phyloP scores from a whole-genome alignment of 1,284 basidiomycete species.

The Marasmius oreades region DNA sequence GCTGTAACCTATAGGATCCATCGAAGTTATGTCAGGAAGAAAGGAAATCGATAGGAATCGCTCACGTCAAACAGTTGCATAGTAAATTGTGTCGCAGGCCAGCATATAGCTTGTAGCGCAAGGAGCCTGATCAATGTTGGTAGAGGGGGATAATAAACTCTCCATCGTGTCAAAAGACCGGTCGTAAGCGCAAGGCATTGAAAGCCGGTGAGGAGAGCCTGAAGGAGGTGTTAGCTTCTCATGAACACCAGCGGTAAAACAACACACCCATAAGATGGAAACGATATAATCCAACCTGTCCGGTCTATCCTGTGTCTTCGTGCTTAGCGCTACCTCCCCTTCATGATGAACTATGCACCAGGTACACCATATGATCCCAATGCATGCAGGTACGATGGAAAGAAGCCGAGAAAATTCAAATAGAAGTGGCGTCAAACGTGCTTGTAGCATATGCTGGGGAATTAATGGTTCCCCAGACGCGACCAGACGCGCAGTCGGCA shows the following conservation, averaged over 20 bases:
- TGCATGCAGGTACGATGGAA: slow-evolving; percentile 66
- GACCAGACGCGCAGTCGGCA: slow-evolving; percentile 59
- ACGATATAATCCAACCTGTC: slow-evolving; percentile 59
- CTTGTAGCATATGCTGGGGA: slow-evolving; percentile 37
- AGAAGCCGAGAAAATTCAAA: slow-evolving; percentile 54
- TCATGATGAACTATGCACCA: slow-evolving; percentile 33
- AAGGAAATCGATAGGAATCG: background rate
- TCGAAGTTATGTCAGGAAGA: background rate
- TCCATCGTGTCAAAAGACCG: slow-evolving; percentile 78
- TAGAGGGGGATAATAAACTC: slow-evolving; percentile 75
- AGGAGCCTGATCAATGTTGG: slow-evolving; percentile 81
- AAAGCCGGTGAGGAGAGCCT: slow-evolving; percentile 77
- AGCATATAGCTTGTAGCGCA: slow-evolving; percentile 82
- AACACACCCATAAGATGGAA: slow-evolving; percentile 64
- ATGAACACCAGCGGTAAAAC: background rate
- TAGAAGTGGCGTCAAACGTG: slow-evolving; percentile 37
- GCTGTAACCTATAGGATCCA: slow-evolving; percentile 21
- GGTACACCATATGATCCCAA: slow-evolving; percentile 61
- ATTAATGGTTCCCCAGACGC: slow-evolving; percentile 44
- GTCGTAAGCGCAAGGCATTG: slow-evolving; percentile 80
- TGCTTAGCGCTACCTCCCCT: background rate
- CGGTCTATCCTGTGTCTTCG: slow-evolving; percentile 27
- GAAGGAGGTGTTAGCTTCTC: slow-evolving; percentile 2
- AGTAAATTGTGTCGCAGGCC: slow-evolving; percentile 82
- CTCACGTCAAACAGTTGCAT: slow-evolving; percentile 59